Evolutionary conservation across 257 asterid species (phyloP), one percentile per base, ranked within the genome.

Genomic region (Perilla frutescens): DNA sequence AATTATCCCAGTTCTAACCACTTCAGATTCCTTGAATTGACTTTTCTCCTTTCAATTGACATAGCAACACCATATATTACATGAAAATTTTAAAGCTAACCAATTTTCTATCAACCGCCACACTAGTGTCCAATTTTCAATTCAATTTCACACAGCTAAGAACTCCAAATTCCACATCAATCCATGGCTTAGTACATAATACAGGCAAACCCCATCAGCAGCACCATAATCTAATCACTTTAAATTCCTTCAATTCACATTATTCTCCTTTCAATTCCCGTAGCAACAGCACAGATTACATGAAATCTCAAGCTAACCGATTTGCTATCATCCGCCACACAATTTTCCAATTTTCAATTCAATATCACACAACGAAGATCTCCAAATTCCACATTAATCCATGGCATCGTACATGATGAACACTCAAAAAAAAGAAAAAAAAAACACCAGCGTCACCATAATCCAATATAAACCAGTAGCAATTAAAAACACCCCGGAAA

Each of bases 331-430:
- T 40, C 67, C 59, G 55, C 50, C 61, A 51, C 56, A 41, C 9
- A 6, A 39, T 40, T 66, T 34, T 20, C 62, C 53, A n/a, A 66
- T 29, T 66, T 39, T 47, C 70, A 39, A 39, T 3, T 53, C 70
- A 63, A 48, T 0, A 36, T 72, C 74, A 37, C n/a, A 12, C 68
- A 63, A 29, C 54, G 37, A 45, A 62, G 36, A 13, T 15, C 36
- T 40, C 6, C 49, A 34, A 60, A 72, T 63, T 53, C 20, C 71
- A 50, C 41, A 56, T 55, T 15, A 53, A 48, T 76, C 53, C 63
- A 71, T 45, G 32, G 71, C 55, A 20, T 61, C 12, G 26, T 12
- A 8, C 26, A 20, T 20, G 26, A 20, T 20, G 26, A 20, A 20
- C 26, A 20, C 26, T 20, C 26, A 54, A 39, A 59, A 26, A 48